A percentile compares a stretch with the other conserved stretches of the same genome.
Evolutionary conservation across 108 stramenopile genomes (phyloP).

Genomic region (Schizochytrium sp.): DNA sequence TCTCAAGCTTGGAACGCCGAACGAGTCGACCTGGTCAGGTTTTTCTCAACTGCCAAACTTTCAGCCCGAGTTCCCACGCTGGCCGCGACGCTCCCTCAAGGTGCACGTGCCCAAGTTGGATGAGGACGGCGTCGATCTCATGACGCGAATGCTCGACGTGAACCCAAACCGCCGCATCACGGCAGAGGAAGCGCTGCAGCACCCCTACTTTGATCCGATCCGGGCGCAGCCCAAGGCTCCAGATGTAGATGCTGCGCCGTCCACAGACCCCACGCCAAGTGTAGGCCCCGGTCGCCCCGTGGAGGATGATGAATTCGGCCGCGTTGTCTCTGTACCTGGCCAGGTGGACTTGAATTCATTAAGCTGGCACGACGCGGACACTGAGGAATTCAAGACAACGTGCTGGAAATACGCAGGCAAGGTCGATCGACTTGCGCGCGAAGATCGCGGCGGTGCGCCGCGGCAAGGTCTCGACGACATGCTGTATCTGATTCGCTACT

Average conservation of each 20-base stretch:
- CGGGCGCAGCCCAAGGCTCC: neutral
- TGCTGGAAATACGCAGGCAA: neutral
- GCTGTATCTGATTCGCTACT: neutral
- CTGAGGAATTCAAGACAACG: neutral
- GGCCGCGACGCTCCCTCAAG: constrained; percentile 55
- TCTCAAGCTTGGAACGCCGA: constrained; percentile 70
- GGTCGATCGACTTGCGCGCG: neutral
- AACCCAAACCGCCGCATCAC: constrained; percentile 77
- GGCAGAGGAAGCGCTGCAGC: constrained; percentile 72
- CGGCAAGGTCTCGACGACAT: neutral
- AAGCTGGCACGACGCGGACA: neutral
- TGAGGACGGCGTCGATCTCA: constrained; percentile 65
- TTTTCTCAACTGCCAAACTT: constrained; percentile 42
- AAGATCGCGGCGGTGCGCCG: neutral
- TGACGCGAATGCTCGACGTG: constrained; percentile 67
- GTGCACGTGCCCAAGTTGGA: constrained; percentile 52
- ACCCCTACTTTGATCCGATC: constrained; percentile 69
- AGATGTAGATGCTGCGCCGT: neutral
- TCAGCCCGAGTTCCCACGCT: constrained; percentile 28
- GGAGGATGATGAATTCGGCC: neutral
- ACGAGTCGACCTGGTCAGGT: constrained; percentile 51
- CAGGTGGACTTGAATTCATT: neutral
- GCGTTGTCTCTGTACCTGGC: neutral
- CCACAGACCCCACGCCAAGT: too few relatives aligned
- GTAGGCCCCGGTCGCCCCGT: too few relatives aligned